These are phyloP conservation scores for Vishniacozyma victoriae DNA, from an alignment of 768 basidiomycete species.

Conservation along the genomic window DNA sequence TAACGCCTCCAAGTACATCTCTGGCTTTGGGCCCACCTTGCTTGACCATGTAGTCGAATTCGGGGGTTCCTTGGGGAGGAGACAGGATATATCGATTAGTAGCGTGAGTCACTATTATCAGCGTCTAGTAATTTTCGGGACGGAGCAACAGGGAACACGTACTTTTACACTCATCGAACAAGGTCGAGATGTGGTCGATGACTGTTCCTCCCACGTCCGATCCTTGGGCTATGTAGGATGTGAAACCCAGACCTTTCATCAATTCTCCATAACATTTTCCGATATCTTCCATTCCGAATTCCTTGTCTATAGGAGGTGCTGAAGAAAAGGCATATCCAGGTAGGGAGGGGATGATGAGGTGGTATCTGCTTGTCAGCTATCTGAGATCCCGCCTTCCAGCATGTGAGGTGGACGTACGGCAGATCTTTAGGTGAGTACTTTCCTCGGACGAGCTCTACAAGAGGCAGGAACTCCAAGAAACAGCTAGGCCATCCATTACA, in stretches of 20 bases:
- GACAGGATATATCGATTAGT: constrained; percentile 11
- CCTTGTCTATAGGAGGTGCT: constrained; percentile 27
- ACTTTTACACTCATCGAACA: constrained; percentile 39
- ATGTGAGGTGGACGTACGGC: constrained; percentile 6
- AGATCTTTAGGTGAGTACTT: constrained; percentile 6
- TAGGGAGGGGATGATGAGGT: constrained; percentile 32
- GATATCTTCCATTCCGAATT: constrained; percentile 30
- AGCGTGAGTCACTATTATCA: constrained; percentile 8
- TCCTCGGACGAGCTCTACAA: constrained; percentile 7
- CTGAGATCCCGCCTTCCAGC: neutral
- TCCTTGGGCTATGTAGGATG: constrained; percentile 42
- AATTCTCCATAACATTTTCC: constrained; percentile 34
- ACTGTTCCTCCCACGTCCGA: constrained; percentile 45
- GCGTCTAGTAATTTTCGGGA: neutral
- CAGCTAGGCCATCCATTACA: constrained; percentile 28
- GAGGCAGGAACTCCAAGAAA: constrained; percentile 15
- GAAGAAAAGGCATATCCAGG: constrained; percentile 41
- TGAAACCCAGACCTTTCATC: constrained; percentile 44
- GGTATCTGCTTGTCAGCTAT: constrained; percentile 4
- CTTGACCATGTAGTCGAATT: constrained; percentile 1
- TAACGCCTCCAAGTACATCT: constrained; percentile 1
- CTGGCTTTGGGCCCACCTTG: neutral
- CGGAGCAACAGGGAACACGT: constrained; percentile 1
- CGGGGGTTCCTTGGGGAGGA: constrained; percentile 7
- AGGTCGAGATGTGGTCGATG: constrained; percentile 20